These are phyloP conservation scores for Calonectria honghensis DNA, from an alignment of 2,329 filamentous ascomycete genomes.

Conservation along the genomic window DNA sequence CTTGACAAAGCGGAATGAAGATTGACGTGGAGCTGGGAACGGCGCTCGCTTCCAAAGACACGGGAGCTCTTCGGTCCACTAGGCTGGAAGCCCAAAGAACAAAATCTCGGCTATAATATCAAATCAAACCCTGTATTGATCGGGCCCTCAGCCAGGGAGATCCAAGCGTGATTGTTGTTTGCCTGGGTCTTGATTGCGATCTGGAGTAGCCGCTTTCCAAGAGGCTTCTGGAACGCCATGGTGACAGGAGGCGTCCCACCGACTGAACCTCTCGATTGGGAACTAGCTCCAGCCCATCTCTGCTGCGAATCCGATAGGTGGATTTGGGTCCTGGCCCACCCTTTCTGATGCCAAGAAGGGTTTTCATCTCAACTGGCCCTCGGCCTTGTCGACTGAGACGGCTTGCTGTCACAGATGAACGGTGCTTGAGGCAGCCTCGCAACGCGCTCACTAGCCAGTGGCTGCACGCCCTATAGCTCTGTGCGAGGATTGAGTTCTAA, in stretches of 20 bases:
- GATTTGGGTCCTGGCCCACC: conserved; percentile 47
- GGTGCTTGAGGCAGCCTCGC: conserved; percentile 30
- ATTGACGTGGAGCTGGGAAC: conserved; percentile 43
- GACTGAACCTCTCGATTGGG: conserved; percentile 43
- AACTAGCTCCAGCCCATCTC: conserved; percentile 31
- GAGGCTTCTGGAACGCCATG: conserved; percentile 53
- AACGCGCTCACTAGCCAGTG: conserved; percentile 20
- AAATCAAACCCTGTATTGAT: conserved; percentile 27
- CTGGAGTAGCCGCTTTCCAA: conserved; percentile 47
- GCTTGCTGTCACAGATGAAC: conserved; percentile 37
- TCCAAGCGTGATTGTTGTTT: conserved; percentile 28
- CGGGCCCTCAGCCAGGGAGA: conserved; percentile 11
- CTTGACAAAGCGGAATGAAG: conserved; percentile 45
- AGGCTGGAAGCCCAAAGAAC: background rate
- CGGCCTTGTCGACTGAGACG: conserved; percentile 35
- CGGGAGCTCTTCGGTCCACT: conserved; percentile 6
- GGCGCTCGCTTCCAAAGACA: background rate
- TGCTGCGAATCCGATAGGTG: conserved; percentile 53
- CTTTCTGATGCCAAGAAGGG: conserved; percentile 50
- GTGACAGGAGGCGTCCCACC: conserved; percentile 41
- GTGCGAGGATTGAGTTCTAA: conserved; percentile 20
- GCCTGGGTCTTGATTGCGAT: conserved; percentile 42
- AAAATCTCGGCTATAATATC: conserved; percentile 20
- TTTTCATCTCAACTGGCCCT: conserved; percentile 50
- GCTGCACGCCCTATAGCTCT: background rate